A percentile compares a stretch with the other conserved stretches of the same genome.
These are phyloP conservation scores for Pythium rishiriense DNA, from an alignment of 352 stramenopile species.

Conservation along the genomic window DNA sequence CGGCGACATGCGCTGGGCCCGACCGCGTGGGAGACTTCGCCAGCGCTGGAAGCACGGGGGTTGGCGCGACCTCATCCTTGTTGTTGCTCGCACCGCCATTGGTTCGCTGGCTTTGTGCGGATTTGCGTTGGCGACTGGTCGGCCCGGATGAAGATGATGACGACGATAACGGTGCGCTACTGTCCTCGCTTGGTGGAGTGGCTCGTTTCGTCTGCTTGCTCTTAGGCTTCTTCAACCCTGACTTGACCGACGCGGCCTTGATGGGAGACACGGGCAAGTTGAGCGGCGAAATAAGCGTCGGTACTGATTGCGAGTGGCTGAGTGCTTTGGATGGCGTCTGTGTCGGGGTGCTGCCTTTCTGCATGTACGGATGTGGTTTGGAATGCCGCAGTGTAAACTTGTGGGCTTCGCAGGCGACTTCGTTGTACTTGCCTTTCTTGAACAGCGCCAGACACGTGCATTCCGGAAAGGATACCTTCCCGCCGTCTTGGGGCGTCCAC, in stretches of 20 bases:
- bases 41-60: slow-evolving; percentile 14
- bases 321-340: slow-evolving; percentile 1
- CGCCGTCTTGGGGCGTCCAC: background rate
- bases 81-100: slow-evolving; percentile 2
- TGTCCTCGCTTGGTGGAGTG: background rate
- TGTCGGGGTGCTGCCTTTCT: background rate
- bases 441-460: slow-evolving; percentile 46
- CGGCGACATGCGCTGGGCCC: background rate
- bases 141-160: background rate
- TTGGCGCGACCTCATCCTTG: background rate
- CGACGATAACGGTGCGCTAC: background rate
- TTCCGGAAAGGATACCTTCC: slow-evolving; percentile 25
- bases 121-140: background rate
- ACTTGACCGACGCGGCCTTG: slow-evolving; percentile 1
- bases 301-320: slow-evolving; percentile 17
- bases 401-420: slow-evolving; percentile 53
- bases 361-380: slow-evolving; percentile 37
- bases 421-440: slow-evolving; percentile 53
- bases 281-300: slow-evolving; percentile 2
- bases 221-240: slow-evolving; percentile 15
- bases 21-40: slow-evolving; percentile 8
- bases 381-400: slow-evolving; percentile 63
- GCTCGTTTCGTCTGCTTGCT: slow-evolving; percentile 13
- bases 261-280: slow-evolving; percentile 23
- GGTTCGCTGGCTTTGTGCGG: slow-evolving; percentile 9